phyloP scores from a whole-genome alignment of 2,329 filamentous ascomycete species.

The Colletotrichum plurivorum region DNA sequence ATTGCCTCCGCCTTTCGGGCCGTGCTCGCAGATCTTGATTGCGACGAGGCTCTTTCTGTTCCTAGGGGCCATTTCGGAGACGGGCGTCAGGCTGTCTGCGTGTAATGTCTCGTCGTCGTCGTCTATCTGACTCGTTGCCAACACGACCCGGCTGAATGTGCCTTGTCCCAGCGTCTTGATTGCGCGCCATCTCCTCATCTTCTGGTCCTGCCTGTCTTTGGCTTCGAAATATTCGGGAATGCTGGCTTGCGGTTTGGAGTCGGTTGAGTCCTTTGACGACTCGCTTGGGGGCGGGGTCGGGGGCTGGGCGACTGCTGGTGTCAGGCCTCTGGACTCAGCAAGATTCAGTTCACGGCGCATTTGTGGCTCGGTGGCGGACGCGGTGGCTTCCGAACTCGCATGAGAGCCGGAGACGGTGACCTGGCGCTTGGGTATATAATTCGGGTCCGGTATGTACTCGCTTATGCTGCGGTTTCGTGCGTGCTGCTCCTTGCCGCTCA shows the following conservation, averaged over 20 bases:
- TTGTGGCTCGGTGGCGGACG: slow-evolving; percentile 58
- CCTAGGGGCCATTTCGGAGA: slow-evolving; percentile 54
- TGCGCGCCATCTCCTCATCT: slow-evolving; percentile 83
- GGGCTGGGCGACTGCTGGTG: slow-evolving; percentile 69
- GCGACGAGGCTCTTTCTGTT: slow-evolving; percentile 88
- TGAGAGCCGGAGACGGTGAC: slow-evolving; percentile 79
- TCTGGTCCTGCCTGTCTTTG: slow-evolving; percentile 74
- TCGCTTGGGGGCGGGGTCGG: slow-evolving; percentile 89
- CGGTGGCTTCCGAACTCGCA: slow-evolving; percentile 55
- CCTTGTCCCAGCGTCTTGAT: slow-evolving; percentile 89
- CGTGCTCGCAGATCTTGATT: slow-evolving; percentile 95
- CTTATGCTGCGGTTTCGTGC: slow-evolving; percentile 86
- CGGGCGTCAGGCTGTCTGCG: slow-evolving; percentile 53
- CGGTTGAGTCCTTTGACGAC: slow-evolving; percentile 66
- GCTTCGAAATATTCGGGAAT: slow-evolving; percentile 78
- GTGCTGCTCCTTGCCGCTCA: slow-evolving; percentile 41
- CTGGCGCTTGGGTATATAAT: slow-evolving; percentile 78
- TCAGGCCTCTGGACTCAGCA: slow-evolving; percentile 82
- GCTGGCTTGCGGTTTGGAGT: slow-evolving; percentile 58
- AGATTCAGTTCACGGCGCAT: slow-evolving; percentile 85
- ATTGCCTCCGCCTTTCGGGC: slow-evolving; percentile 91
- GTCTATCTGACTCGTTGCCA: slow-evolving; percentile 85
- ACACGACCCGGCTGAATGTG: slow-evolving; percentile 94
- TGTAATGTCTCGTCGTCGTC: slow-evolving; percentile 58
- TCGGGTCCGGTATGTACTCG: slow-evolving; percentile 84